These are phyloP conservation scores for Gymnopilus dilepis DNA, from an alignment of 768 basidiomycete species.

Conservation along the genomic window DNA sequence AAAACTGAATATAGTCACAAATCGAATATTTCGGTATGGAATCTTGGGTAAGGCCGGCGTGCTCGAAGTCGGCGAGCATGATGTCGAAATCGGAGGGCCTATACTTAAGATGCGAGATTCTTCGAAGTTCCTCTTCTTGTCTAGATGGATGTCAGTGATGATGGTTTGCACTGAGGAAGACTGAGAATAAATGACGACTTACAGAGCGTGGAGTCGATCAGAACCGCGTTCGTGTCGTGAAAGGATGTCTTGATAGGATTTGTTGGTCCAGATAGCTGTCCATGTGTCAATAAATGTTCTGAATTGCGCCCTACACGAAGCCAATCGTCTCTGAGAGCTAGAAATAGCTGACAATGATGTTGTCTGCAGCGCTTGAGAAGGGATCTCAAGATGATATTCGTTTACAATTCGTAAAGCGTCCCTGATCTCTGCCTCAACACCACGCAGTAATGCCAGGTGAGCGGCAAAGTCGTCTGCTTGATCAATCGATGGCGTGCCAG, in stretches of 20 bases:
- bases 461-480: not conserved
- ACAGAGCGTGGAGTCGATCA: too few relatives aligned
- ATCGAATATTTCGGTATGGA: not conserved
- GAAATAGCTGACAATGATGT: not conserved
- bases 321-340: too few relatives aligned
- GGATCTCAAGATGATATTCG: not conserved
- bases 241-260: too few relatives aligned
- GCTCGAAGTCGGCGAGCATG: not conserved
- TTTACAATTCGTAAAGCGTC: not conserved
- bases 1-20: not conserved
- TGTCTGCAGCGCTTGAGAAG: not conserved
- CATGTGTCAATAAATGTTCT: too few relatives aligned
- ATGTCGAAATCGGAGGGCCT: not conserved
- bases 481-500: not conserved
- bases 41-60: not conserved
- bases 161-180: not conserved
- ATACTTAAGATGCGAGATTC: not conserved
- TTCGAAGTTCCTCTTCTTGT: not conserved
- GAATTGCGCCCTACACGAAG: too few relatives aligned
- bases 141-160: not conserved
- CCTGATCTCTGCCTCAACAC: not conserved
- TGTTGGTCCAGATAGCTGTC: too few relatives aligned
- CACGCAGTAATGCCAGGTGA: not conserved
- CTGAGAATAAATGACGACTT: not conserved
- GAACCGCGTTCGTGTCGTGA: too few relatives aligned